Conservation (phyloP, 164 flowering plant genomes). For the Berberis thunbergii region DNA sequence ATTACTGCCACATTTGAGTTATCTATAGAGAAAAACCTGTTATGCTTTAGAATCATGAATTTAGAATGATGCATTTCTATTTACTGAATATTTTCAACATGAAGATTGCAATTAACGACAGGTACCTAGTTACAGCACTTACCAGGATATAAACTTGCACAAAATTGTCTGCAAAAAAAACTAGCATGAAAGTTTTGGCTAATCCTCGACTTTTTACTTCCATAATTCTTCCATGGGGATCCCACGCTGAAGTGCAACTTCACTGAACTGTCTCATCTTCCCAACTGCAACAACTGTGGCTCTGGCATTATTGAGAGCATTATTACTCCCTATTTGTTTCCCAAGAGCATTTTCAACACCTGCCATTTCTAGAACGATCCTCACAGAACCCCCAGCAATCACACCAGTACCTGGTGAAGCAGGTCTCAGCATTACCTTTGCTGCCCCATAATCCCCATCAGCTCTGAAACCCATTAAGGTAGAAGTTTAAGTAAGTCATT, state of each 20-base stretch:
- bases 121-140: neutral
- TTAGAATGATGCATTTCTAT: too few relatives aligned
- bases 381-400: conserved; percentile 92
- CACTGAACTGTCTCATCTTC: conserved; percentile 73
- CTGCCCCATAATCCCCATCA: conserved; percentile 89
- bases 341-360: conserved; percentile 95
- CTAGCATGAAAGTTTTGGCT: neutral
- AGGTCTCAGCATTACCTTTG: conserved; percentile 97
- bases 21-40: too few relatives aligned
- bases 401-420: conserved; percentile 98
- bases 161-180: neutral
- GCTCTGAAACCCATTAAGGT: conserved; percentile 34
- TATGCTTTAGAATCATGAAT: too few relatives aligned
- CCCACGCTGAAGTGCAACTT: conserved; percentile 78
- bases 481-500: neutral
- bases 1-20: too few relatives aligned
- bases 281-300: conserved; percentile 76
- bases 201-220: conserved; percentile 40
- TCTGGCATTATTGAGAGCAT: conserved; percentile 93
- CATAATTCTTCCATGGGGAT: conserved; percentile 97
- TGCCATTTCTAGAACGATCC: conserved; percentile 89
- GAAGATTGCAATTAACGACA: too few relatives aligned
- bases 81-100: too few relatives aligned
- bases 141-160: conserved; percentile 4
- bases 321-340: conserved; percentile 84